These are phyloP conservation scores for Rhodotorula glutinis DNA, from an alignment of 1,284 basidiomycete species.

Conservation along the genomic window DNA sequence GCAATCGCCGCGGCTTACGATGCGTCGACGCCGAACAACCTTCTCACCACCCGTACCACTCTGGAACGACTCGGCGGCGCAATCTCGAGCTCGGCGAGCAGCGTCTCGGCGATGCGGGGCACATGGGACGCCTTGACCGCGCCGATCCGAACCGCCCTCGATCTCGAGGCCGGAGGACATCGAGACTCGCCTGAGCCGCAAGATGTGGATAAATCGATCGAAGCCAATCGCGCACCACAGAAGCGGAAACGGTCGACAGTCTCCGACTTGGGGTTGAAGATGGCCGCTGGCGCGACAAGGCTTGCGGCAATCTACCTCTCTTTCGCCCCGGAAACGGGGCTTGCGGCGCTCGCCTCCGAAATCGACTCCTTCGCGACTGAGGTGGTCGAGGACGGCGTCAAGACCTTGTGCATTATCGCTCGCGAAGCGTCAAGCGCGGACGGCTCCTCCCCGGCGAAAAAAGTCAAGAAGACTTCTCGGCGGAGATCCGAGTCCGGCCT, in stretches of 20 bases:
- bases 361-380: slow-evolving; percentile 5
- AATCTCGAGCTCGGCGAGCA: slow-evolving; percentile 8
- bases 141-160: not conserved
- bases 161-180: not conserved
- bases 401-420: slow-evolving; percentile 2
- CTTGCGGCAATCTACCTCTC: slow-evolving; percentile 2
- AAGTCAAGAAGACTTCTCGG: slow-evolving; percentile 19
- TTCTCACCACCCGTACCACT: slow-evolving; percentile 17
- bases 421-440: not conserved
- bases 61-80: not conserved
- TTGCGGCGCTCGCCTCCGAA: slow-evolving; percentile 5
- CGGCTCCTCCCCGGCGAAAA: slow-evolving; percentile 15
- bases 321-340: not conserved
- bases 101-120: not conserved
- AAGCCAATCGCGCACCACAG: slow-evolving; percentile 15
- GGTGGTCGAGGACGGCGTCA: slow-evolving; percentile 10
- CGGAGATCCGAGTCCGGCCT: not conserved
- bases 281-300: not conserved
- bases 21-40: slow-evolving; percentile 11
- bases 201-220: not conserved
- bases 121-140: slow-evolving; percentile 16
- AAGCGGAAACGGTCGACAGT: slow-evolving; percentile 14
- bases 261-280: not conserved
- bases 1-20: slow-evolving; percentile 16
- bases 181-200: not conserved